Base-by-base conservation (phyloP, 768 basidiomycete species). In the Boletus bicolor region DNA sequence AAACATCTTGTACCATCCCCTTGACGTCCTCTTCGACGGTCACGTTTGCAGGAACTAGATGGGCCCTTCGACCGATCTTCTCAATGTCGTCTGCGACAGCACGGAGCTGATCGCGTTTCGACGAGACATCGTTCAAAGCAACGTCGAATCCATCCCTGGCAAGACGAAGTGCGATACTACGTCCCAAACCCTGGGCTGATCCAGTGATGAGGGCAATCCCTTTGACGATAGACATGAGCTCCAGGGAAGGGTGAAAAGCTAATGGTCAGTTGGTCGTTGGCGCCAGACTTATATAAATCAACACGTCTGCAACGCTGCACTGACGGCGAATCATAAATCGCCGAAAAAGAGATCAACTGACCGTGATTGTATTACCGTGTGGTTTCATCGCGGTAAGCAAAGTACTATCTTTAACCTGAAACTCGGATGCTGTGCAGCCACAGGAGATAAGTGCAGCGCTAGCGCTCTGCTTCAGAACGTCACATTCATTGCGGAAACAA, bases 181-280 rank as follows among this genome's bases (percentile, higher is more conserved):
- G 58, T 1, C 73, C 73, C n/a, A 72, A 58, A 10, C 70, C 70
- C 47, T 66, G 70, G 0, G 64, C 64, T 4, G 67, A 63, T 28
- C 71, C 69, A 19, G 71, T 73, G 42, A 73, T 42, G 44, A 73
- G 61, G 1, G 69, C 68, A 32, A 66, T 47, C 12, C 76, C 71
- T 41, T 56, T 76, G 32, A 54, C 7, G 17, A 35, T 11, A 35
- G 54, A 61, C 53, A 57, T 64, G 45, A 10, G 35, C 5, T 24
- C 19, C 2, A 24, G 35, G 28, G 28, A 50, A 6, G 26, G 10
- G 38, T 15, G 19, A 26, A 28, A 8, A 26, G 26, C 3, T 15
- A 10, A 24, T 17, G 5, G 11, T 5, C 19, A 14, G n/a, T n/a
- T 12, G 17, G 10, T 9, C 8, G 11, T 17, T 30, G 32, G 32